Evolutionary conservation across 441 rosid species (phyloP), one percentile per base, ranked within the genome.

Genomic region (Francoa sonchifolia): DNA sequence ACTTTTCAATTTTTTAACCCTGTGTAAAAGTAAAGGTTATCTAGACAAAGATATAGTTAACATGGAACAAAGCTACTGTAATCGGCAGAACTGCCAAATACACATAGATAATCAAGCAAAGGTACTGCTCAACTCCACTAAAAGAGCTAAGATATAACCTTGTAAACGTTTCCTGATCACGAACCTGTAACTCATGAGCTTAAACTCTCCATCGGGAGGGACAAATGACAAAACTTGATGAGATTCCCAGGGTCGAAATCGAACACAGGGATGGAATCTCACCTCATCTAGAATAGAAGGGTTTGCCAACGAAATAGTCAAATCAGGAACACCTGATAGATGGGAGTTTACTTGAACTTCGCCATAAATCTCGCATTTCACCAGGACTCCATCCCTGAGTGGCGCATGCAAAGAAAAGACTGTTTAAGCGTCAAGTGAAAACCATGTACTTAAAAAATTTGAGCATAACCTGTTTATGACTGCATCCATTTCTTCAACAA

Each of bases 151-250:
- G 16, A 12, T 32, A 10, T 32, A 6, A 23, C 4, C 4, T 3
- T 7, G 7, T 23, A 3, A 23, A 23, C 7, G 25, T 39, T 25
- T 27, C 30, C 25, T 12, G 15, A 52, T 6, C 21, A 51, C 61
- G 13, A 15, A 79, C 97, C 95, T 85, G 80, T 89, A 89, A 68
- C 79, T 82, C 96, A 89, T 82, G 65, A 85, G 96, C 71, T 69
- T 86, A 62, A 89, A 89, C 52, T 64, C 72, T 44, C 98, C 96
- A 65, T 90, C 98, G 34, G 98, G 96, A 59, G 98, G 98, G 31
- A 90, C 82, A 67, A 90, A 90, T 22, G 98, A 82, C 34, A 90
- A 71, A 51, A 82, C 57, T 61, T 86, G 96, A 71, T 74, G 76
- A 22, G 96, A 74, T 48, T 86, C 96, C 98, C 98, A 80, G 6